Evolutionary conservation across 495 filamentous ascomycete species (phyloP).

Genomic region (Daldinia grandis): DNA sequence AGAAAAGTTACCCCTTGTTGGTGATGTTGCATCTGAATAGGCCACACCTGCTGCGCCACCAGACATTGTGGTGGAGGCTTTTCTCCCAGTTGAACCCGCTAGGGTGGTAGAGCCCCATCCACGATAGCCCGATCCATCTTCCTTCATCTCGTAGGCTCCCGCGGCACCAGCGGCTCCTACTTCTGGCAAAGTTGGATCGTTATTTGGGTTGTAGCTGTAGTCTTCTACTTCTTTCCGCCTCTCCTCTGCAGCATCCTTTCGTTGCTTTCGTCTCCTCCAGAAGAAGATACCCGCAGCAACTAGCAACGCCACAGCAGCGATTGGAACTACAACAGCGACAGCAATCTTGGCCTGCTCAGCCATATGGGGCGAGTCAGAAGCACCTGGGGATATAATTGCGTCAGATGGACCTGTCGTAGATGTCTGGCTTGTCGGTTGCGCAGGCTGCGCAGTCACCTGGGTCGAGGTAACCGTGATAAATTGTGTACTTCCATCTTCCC

Average conservation of each 20-base stretch:
- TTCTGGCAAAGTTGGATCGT: constrained; percentile 82
- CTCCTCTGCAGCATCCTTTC: constrained; percentile 84
- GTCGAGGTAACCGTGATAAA: constrained; percentile 42
- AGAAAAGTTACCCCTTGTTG: constrained; percentile 72
- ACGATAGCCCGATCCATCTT: constrained; percentile 82
- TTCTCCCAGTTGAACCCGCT: constrained; percentile 75
- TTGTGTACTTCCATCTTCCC: constrained; percentile 32
- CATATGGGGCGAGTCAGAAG: constrained; percentile 55
- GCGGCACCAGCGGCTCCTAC: constrained; percentile 59
- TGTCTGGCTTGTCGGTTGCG: constrained; percentile 27
- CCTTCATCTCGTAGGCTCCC: constrained; percentile 71
- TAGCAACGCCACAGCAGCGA: constrained; percentile 85
- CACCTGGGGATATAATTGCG: constrained; percentile 46
- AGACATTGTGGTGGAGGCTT: constrained; percentile 87
- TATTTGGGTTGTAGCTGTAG: constrained; percentile 94
- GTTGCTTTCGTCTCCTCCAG: constrained; percentile 85
- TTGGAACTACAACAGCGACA: constrained; percentile 92
- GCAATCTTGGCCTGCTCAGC: constrained; percentile 76
- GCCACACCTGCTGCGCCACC: constrained; percentile 71
- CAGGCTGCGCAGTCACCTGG: constrained; percentile 18
- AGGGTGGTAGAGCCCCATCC: constrained; percentile 90
- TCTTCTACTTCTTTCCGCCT: constrained; percentile 95
- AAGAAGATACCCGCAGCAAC: constrained; percentile 79
- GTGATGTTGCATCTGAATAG: constrained; percentile 80
- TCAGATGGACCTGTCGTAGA: constrained; percentile 41